Conservation (phyloP, 495 filamentous ascomycete species). For the Penicillium steckii region DNA sequence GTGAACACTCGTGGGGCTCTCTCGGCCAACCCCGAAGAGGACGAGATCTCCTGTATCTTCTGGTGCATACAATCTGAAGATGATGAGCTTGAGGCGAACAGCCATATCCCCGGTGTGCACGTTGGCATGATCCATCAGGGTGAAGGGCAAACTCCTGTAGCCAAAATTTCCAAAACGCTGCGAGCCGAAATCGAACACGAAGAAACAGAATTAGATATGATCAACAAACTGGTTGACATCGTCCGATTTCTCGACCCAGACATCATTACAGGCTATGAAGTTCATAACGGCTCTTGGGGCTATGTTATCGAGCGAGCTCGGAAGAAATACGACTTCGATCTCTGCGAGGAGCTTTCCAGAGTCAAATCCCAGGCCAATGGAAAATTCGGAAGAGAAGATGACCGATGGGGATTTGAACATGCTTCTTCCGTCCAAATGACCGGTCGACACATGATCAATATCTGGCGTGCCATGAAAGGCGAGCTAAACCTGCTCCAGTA, state of each 20-base stretch:
- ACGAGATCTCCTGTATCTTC: slow-evolving; percentile 87
- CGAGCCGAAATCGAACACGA: slow-evolving; percentile 69
- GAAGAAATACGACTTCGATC: slow-evolving; percentile 81
- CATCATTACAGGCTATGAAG: slow-evolving; percentile 92
- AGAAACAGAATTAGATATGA: slow-evolving; percentile 75
- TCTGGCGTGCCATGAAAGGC: slow-evolving; percentile 93
- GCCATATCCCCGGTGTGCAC: slow-evolving; percentile 49
- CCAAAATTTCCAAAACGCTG: slow-evolving; percentile 47
- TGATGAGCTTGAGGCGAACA: slow-evolving; percentile 50
- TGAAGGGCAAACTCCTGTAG: slow-evolving; percentile 44
- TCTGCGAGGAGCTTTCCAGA: slow-evolving; percentile 87
- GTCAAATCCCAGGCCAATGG: slow-evolving; percentile 80
- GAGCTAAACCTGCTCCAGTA: slow-evolving; percentile 91
- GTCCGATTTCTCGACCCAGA: slow-evolving; percentile 86
- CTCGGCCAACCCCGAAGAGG: slow-evolving; percentile 82
- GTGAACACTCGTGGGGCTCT: slow-evolving; percentile 82
- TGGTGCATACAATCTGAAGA: slow-evolving; percentile 86
- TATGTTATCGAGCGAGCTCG: slow-evolving; percentile 89
- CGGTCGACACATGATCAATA: slow-evolving; percentile 93
- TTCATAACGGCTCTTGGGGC: slow-evolving; percentile 91
- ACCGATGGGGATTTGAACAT: slow-evolving; percentile 90
- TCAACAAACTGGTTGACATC: slow-evolving; percentile 79
- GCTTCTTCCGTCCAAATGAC: slow-evolving; percentile 85
- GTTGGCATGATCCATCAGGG: slow-evolving; percentile 55
- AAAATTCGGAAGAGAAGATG: slow-evolving; percentile 78